Evolutionary conservation across 2,329 filamentous ascomycete species (phyloP), one percentile per base, ranked within the genome.

Genomic region (Colletotrichum sublineola): DNA sequence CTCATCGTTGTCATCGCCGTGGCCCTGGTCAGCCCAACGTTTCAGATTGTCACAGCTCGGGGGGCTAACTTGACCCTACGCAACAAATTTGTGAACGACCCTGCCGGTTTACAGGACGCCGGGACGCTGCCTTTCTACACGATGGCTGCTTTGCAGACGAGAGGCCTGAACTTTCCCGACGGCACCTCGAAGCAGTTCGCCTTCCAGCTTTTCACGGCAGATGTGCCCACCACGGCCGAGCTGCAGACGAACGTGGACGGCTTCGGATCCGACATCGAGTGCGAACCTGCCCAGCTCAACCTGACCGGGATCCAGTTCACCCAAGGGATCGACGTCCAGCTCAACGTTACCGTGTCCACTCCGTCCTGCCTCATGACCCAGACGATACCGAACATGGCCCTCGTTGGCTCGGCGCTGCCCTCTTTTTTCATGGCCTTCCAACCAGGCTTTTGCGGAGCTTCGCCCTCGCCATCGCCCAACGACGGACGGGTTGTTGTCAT

Each of bases 1-100:
- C 6, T 80, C 7, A 73, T 81, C 9, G 75, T 84, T 38, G 75
- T 84, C 20, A 74, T 82, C 9, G 80, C 83, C 0, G 80, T 82
- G 0, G 82, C 79, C 6, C 76, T 84, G 46, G 78, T 84, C 55
- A 80, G 79, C 3, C 80, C 82, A 5, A 77, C 70, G 5, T 73
- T 80, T 3, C 74, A 81, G 18, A 75, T 75, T 4, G 71, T 79
- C 12, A 73, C 75, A 12, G 75, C 75, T 38, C 70, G 77, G n/a
- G 73, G 73, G 7, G 74, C 77, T 5, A 70, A 74, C 0, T 75
- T 82, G 36, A 76, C 73, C 7, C 24, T 82, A 1, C 74, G 77
- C 29, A 78, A 76, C 1, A 57, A 63, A 6, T 84, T 84, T 40
- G 67, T 76, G 0, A 75, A 80, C 67, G 77, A 78, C 58, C 66